Evolutionary conservation across 306 rosid genomes (phyloP).

Genomic region (Mimosa pudica): DNA sequence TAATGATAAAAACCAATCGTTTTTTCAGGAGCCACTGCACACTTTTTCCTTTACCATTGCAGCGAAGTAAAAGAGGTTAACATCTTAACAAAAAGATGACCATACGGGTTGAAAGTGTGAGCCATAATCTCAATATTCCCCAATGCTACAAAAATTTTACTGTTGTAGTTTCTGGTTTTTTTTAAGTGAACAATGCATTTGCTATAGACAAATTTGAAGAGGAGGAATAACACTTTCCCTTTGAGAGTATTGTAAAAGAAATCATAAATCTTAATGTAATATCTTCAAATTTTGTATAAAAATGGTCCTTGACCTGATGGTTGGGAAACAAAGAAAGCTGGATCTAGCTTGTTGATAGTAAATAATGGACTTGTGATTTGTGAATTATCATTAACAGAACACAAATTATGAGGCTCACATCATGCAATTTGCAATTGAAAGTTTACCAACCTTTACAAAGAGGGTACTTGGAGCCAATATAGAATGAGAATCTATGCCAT

Average conservation of each 20-base stretch:
- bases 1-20: neutral
- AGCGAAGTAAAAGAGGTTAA: neutral
- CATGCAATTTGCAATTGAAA: neutral
- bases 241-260: neutral
- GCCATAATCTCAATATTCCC: neutral
- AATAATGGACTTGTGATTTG: neutral
- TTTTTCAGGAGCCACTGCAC: neutral
- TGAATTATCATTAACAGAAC: neutral
- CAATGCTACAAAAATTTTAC: neutral
- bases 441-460: conserved; percentile 62
- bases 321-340: conserved; percentile 1
- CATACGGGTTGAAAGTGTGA: neutral
- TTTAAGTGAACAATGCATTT: neutral
- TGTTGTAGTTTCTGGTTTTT: neutral
- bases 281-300: neutral
- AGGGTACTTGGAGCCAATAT: conserved; percentile 80
- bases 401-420: neutral
- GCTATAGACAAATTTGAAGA: neutral
- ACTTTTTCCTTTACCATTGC: neutral
- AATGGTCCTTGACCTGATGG: neutral
- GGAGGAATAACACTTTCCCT: neutral
- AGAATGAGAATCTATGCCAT: conserved; percentile 72
- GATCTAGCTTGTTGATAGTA: neutral
- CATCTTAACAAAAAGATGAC: neutral
- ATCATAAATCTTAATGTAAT: no score